Evolutionary conservation across 2,329 filamentous ascomycete species (phyloP), one percentile per base, ranked within the genome.

Genomic region (Neocatenulostroma microsporum): DNA sequence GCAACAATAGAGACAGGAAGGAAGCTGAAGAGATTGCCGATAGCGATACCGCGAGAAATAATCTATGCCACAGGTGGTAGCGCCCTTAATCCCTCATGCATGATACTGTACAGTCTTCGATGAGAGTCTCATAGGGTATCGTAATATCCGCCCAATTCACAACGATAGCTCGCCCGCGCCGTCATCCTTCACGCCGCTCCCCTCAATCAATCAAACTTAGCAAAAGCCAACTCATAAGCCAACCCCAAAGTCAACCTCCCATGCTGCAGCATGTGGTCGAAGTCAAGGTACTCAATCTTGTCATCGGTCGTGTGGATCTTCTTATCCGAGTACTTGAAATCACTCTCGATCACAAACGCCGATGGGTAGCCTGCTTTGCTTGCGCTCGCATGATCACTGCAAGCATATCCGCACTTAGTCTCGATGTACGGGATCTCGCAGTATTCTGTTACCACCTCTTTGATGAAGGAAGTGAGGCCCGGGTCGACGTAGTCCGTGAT

Each of bases 261-360:
- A 62, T 94, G 87, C 66, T 94, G 80, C 21, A 91, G 70, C 86
- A 94, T 94, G 61, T 94, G 87, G 57, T 88, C 78, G 57, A 93
- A 94, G 50, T 78, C 82, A 24, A 86, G 63, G 46, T 77, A 80
- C 54, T 84, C 76, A 46, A 86, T 78, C 51, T 70, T 70, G 56
- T 86, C 82, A 24, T 82, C 76, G 0, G 77, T 77, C 14, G 73
- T 75, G 55, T 85, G 81, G 38, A 86, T 85, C 41, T 82, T 74
- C 48, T 75, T 70, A 53, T 84, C 75, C 27, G 60, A 64, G 46
- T 68, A 68, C 57, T 77, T 74, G 57, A 85, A 84, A 27, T 75
- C 73, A 14, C 76, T 79, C 64, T 86, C 82, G 43, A 85, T 85
- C 17, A 85, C 82, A 52, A 86, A 85, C 1, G 81, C 80, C 0